Percentiles rank a stretch among this genome's conserved stretches.
Conservation (phyloP, 2,329 filamentous ascomycete genomes). For the Epichloe scottii region DNA sequence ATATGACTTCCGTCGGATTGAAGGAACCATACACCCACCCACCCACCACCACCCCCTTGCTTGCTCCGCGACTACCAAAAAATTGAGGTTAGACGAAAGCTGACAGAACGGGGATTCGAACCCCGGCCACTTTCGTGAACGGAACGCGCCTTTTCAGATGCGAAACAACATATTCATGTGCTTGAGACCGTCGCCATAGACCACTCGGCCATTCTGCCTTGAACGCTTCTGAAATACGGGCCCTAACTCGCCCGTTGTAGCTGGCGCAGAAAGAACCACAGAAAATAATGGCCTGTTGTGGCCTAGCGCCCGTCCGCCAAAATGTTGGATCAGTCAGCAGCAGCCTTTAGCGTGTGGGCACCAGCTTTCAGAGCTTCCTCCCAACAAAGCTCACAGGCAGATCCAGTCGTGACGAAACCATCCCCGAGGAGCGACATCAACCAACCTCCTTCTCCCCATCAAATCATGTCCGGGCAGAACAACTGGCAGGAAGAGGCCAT, state of each 20-base stretch:
- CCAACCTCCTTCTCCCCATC: neutral
- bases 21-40: too few species aligned
- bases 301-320: constrained; percentile 1
- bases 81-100: neutral
- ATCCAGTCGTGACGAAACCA: constrained; percentile 1
- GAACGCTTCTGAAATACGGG: fast-evolving
- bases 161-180: constrained; percentile 9
- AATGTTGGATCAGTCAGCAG: constrained; percentile 6
- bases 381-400: neutral
- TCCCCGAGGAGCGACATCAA: neutral
- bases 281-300: neutral
- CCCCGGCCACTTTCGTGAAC: constrained; percentile 15
- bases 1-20: fast-evolving
- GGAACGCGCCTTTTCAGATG: constrained; percentile 10
- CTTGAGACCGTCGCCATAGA: constrained; percentile 14
- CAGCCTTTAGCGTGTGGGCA: neutral
- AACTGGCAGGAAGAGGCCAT: constrained; percentile 39
- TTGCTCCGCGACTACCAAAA: too few species aligned
- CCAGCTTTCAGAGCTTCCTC: neutral
- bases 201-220: constrained; percentile 14
- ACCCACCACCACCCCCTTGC: too few species aligned
- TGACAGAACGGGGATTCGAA: constrained; percentile 15
- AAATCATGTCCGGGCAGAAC: constrained; percentile 22
- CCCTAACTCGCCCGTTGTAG: neutral
- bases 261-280: neutral